A percentile compares a stretch with the other conserved stretches of the same genome.
Conservation (phyloP, 352 stramenopile genomes). For the Phytophthora fragariae region DNA sequence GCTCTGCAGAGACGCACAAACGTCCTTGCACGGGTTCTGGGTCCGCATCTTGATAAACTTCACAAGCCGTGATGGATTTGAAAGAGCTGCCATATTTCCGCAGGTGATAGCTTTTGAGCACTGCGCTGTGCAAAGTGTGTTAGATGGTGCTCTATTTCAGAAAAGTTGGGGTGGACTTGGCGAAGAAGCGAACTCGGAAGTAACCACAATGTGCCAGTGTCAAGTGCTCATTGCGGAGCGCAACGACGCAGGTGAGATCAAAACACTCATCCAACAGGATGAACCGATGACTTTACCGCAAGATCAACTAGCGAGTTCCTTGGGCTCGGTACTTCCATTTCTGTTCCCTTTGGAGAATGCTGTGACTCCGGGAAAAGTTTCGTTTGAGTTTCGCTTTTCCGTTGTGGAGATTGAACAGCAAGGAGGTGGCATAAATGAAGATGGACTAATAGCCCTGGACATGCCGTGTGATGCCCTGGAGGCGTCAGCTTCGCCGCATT, state of each 20-base stretch:
- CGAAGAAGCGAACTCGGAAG: not conserved
- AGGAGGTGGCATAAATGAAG: not conserved
- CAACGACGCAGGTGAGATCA: conserved; percentile 21
- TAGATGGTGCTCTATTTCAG: conserved; percentile 58
- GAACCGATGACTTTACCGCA: conserved; percentile 8
- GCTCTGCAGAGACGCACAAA: not conserved
- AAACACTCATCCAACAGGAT: not conserved
- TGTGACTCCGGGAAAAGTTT: not conserved
- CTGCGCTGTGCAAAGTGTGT: conserved; percentile 13
- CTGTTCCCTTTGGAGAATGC: not conserved
- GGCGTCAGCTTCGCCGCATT: not conserved
- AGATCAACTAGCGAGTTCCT: conserved; percentile 14
- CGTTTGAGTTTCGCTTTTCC: conserved; percentile 25
- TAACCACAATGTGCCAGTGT: conserved; percentile 10
- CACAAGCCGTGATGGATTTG: conserved; percentile 20
- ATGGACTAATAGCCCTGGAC: not conserved
- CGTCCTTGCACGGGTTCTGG: conserved; percentile 6
- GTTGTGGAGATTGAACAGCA: conserved; percentile 17
- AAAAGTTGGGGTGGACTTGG: conserved; percentile 71
- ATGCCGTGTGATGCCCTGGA: not conserved
- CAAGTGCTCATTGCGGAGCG: conserved; percentile 13
- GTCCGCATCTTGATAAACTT: conserved; percentile 16
- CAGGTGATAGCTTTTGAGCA: conserved; percentile 19
- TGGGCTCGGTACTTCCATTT: not conserved
- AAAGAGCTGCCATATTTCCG: conserved; percentile 16